Evolutionary conservation across 2,329 filamentous ascomycete species (phyloP).

Genomic region (Colletotrichum liriopes): DNA sequence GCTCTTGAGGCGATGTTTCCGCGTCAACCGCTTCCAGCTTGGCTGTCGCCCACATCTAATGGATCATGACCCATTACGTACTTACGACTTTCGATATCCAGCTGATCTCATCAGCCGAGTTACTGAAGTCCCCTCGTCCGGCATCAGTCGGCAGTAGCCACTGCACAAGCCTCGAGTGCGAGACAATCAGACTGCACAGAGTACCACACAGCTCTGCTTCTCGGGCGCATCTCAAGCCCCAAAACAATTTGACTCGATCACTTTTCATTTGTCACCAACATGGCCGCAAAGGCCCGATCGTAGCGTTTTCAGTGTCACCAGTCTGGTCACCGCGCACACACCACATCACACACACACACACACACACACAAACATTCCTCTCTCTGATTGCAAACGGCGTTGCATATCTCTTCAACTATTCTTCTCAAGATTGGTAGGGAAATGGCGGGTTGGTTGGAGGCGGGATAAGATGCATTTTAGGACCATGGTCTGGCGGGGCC

Average conservation of each 20-base stretch:
- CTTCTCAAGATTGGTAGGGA: constrained; percentile 43
- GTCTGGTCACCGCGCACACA: constrained; percentile 26
- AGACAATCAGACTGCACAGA: constrained; percentile 32
- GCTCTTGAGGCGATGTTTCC: constrained; percentile 10
- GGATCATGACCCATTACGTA: constrained; percentile 45
- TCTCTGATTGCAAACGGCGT: constrained; percentile 38
- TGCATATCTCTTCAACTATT: constrained; percentile 38
- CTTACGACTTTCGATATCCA: constrained; percentile 41
- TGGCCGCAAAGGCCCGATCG: constrained; percentile 28
- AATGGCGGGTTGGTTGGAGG: constrained; percentile 34
- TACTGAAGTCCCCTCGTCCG: constrained; percentile 15
- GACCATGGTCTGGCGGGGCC: constrained; percentile 34
- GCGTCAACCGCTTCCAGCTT: constrained; percentile 12
- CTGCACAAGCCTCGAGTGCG: constrained; percentile 19
- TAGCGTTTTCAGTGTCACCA: constrained; percentile 33
- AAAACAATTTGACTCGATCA: constrained; percentile 28
- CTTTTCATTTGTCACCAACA: constrained; percentile 37
- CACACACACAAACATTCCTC: constrained; percentile 19
- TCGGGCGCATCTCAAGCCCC: constrained; percentile 20
- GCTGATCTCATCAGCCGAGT: constrained; percentile 35
- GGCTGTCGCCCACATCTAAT: constrained; percentile 34
- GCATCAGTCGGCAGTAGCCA: constrained; percentile 5
- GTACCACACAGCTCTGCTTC: constrained; percentile 23
- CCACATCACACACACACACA: constrained; percentile 8
- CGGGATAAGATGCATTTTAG: constrained; percentile 42